Evolutionary conservation across 352 stramenopile genomes (phyloP).

Genomic region (Phytophthora quininea): DNA sequence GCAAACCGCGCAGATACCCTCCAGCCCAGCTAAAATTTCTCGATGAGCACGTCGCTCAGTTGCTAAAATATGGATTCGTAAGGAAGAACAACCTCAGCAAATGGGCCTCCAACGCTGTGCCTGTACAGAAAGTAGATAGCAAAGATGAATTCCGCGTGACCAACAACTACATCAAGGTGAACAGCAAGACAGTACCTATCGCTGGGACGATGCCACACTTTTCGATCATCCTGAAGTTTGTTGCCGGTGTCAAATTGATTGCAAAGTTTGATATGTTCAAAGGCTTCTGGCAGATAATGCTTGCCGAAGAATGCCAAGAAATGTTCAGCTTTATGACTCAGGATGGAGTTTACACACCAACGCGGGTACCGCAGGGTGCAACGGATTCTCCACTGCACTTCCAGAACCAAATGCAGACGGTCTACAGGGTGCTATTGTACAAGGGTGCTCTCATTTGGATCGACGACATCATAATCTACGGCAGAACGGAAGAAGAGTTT

Average conservation of each 20-base stretch:
- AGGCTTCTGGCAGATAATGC: conserved; percentile 32
- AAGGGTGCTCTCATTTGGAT: conserved; percentile 32
- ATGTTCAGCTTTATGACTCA: conserved; percentile 37
- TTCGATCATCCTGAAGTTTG: conserved; percentile 3
- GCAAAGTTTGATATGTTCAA: conserved; percentile 31
- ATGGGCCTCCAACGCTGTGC: conserved; percentile 11
- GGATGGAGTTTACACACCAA: conserved; percentile 25
- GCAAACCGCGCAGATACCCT: too few species aligned
- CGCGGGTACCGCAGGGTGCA: conserved; percentile 12
- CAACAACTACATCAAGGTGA: conserved; percentile 13
- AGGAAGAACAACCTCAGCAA: conserved; percentile 17
- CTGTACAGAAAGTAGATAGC: conserved; percentile 4
- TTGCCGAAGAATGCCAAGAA: conserved; percentile 20
- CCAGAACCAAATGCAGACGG: conserved; percentile 23
- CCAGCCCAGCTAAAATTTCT: conserved; percentile 9
- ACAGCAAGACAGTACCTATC: conserved; percentile 2
- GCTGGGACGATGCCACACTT: conserved; percentile 17
- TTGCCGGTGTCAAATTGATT: conserved; percentile 18
- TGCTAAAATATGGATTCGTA: conserved; percentile 12
- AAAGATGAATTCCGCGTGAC: conserved; percentile 13
- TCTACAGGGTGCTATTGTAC: conserved; percentile 22
- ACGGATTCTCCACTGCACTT: conserved; percentile 15
- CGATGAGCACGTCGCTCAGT: background rate
- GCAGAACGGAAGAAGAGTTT: conserved; percentile 13
- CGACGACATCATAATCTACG: conserved; percentile 32